These are phyloP conservation scores for Nidula microcarpa DNA, from an alignment of 768 basidiomycete species.

Conservation along the genomic window DNA sequence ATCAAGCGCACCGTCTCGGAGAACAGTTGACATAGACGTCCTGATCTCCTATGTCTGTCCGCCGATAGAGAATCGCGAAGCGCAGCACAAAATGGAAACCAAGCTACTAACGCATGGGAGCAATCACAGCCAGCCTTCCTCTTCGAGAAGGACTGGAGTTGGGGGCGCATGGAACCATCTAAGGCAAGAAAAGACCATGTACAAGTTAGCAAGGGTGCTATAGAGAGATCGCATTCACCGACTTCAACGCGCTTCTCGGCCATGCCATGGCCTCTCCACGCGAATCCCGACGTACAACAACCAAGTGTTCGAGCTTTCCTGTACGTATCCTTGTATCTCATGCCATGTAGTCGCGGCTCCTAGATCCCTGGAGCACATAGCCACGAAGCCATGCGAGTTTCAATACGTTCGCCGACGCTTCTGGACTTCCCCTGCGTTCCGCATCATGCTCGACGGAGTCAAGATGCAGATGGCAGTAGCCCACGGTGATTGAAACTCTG, in stretches of 20 bases:
- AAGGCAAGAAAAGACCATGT: constrained; percentile 12
- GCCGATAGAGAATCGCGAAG: constrained; percentile 20
- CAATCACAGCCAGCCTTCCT: constrained; percentile 34
- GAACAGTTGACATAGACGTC: constrained; percentile 22
- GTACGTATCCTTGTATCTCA: constrained; percentile 21
- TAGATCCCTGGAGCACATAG: constrained; percentile 7
- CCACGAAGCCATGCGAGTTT: constrained; percentile 52
- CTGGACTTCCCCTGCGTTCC: constrained; percentile 32
- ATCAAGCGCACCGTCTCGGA: constrained; percentile 8
- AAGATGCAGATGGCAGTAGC: constrained; percentile 21
- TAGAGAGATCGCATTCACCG: background rate
- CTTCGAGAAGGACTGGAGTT: constrained; percentile 34
- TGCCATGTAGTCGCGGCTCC: constrained; percentile 3
- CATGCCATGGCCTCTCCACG: constrained; percentile 12
- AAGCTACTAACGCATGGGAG: constrained; percentile 32
- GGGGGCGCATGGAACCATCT: constrained; percentile 26
- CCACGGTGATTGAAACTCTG: constrained; percentile 50
- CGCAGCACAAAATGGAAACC: constrained; percentile 23
- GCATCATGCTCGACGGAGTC: constrained; percentile 14
- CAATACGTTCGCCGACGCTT: constrained; percentile 51
- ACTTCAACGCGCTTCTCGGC: background rate
- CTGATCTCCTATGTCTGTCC: constrained; percentile 9
- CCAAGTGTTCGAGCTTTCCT: constrained; percentile 19
- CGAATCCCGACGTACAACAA: background rate
- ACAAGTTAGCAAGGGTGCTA: constrained; percentile 3